Evolutionary conservation across 306 rosid genomes (phyloP).

Genomic region (Casuarina equisetifolia): DNA sequence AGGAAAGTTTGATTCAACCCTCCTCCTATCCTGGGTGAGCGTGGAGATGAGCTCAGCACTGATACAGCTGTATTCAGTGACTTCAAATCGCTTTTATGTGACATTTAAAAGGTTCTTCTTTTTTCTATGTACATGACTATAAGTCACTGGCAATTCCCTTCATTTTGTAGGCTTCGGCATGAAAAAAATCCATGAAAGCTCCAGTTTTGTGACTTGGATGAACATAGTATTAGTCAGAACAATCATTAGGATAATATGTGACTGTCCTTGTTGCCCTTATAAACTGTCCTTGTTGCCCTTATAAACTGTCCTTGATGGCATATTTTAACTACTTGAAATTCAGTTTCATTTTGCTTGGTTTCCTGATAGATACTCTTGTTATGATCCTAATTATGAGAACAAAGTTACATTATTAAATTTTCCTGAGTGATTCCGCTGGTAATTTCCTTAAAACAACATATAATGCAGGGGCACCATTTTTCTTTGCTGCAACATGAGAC

Average conservation of each 20-base stretch:
- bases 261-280: background rate
- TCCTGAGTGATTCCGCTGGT: constrained; percentile 14
- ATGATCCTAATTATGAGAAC: background rate
- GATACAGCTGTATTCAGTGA: background rate
- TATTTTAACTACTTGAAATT: constrained; percentile 3
- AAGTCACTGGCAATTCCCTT: background rate
- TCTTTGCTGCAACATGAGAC: constrained; percentile 92
- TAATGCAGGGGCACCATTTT: constrained; percentile 85
- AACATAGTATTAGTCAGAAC: background rate
- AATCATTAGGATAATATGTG: background rate
- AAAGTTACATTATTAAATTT: constrained; percentile 11
- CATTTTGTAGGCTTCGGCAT: background rate
- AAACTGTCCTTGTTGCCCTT: background rate
- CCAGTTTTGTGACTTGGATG: background rate
- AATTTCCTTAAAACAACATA: constrained; percentile 10
- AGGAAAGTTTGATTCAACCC: background rate
- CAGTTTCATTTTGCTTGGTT: background rate
- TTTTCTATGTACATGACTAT: background rate
- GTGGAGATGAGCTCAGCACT: background rate
- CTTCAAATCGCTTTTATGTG: background rate
- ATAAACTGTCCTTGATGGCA: background rate
- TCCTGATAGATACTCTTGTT: background rate
- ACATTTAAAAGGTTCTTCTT: background rate
- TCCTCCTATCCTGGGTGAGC: background rate
- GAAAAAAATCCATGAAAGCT: background rate